Percentiles rank a stretch among this genome's conserved stretches.
phyloP scores from a whole-genome alignment of 192 early-diverging fungal genomes.

The Radiomyces spectabilis region DNA sequence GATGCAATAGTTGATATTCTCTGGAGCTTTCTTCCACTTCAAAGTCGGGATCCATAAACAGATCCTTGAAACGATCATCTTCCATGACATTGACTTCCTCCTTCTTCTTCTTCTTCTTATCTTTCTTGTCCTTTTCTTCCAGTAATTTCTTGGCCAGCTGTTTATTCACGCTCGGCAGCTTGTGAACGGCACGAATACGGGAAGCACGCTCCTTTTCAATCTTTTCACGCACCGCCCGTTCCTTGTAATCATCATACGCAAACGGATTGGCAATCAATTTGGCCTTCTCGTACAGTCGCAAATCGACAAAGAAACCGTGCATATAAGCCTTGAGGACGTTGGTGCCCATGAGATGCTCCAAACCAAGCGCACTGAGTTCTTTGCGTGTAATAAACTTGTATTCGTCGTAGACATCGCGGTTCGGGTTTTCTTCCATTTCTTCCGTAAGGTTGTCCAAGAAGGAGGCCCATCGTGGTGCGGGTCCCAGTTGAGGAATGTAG shows the following conservation, averaged over 20 bases:
- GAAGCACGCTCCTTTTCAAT: slow-evolving; percentile 78
- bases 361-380: slow-evolving; percentile 75
- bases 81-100: slow-evolving; percentile 49
- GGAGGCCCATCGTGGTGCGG: slow-evolving; percentile 85
- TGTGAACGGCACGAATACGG: slow-evolving; percentile 81
- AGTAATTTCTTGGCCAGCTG: slow-evolving; percentile 72
- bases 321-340: slow-evolving; percentile 93
- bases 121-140: slow-evolving; percentile 34
- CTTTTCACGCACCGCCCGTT: slow-evolving; percentile 70
- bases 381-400: slow-evolving; percentile 96
- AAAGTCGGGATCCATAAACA: slow-evolving; percentile 90
- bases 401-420: slow-evolving; percentile 86
- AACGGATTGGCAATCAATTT: slow-evolving; percentile 95
- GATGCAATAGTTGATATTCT: slow-evolving; percentile 75
- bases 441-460: slow-evolving; percentile 97
- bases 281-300: slow-evolving; percentile 92
- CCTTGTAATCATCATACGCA: slow-evolving; percentile 87
- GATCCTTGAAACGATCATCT: slow-evolving; percentile 78
- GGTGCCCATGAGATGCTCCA: slow-evolving; percentile 90
- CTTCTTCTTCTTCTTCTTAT: slow-evolving; percentile 30
- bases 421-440: slow-evolving; percentile 85
- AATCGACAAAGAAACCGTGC: slow-evolving; percentile 98
- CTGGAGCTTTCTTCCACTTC: slow-evolving; percentile 76
- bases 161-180: slow-evolving; percentile 90
- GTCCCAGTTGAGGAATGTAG: slow-evolving; percentile 87